Conservation (phyloP, 495 filamentous ascomycete species). For the Saxophila tyrrhenica region DNA sequence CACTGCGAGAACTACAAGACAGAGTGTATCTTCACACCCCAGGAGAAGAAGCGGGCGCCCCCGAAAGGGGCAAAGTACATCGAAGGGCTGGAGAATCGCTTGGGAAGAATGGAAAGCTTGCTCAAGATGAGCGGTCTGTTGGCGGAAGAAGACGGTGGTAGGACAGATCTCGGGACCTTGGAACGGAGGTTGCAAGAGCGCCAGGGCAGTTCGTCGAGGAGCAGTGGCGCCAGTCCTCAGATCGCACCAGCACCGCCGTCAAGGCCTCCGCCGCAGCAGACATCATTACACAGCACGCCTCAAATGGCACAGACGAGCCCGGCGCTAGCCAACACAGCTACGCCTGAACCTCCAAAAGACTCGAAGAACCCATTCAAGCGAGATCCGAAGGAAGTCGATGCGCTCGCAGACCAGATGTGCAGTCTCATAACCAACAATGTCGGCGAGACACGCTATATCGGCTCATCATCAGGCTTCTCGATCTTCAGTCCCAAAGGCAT, state of each 20-base stretch:
- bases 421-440: slow-evolving; percentile 95
- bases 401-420: slow-evolving; percentile 97
- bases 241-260: slow-evolving; percentile 23
- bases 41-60: slow-evolving; percentile 96
- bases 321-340: neutral
- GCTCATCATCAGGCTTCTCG: slow-evolving; percentile 94
- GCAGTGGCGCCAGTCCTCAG: slow-evolving; percentile 5
- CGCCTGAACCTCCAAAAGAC: neutral
- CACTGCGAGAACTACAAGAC: slow-evolving; percentile 98
- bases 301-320: neutral
- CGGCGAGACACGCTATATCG: slow-evolving; percentile 93
- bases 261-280: slow-evolving; percentile 23
- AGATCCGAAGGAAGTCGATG: slow-evolving; percentile 62
- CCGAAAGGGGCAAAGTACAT: slow-evolving; percentile 99
- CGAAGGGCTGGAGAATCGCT: slow-evolving; percentile 87
- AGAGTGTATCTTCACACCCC: slow-evolving; percentile 92
- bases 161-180: slow-evolving; percentile 77
- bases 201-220: slow-evolving; percentile 25
- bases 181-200: slow-evolving; percentile 73
- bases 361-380: slow-evolving; percentile 5
- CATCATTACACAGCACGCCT: neutral
- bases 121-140: slow-evolving; percentile 78
- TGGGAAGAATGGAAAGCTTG: slow-evolving; percentile 87
- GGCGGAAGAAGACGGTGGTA: slow-evolving; percentile 74
- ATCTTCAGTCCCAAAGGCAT: slow-evolving; percentile 97